A percentile compares a stretch with the other conserved stretches of the same genome.
Conservation (phyloP, 306 rosid genomes). For the Quercus gilva region DNA sequence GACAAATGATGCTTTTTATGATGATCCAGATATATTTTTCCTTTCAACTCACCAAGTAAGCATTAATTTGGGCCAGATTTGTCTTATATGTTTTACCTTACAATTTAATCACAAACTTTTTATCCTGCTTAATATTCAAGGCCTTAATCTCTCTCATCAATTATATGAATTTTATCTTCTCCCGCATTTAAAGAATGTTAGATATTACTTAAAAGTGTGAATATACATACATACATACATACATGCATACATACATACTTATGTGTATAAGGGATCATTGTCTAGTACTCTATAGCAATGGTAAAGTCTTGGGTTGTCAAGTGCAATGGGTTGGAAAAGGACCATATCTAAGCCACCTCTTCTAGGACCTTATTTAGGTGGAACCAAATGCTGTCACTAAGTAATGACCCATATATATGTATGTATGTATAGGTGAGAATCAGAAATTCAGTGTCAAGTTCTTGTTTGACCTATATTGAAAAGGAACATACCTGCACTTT, state of each 20-base stretch:
- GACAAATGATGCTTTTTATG: constrained; percentile 87
- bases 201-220: not conserved
- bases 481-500: not conserved
- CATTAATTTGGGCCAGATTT: constrained; percentile 13
- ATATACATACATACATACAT: too few relatives aligned
- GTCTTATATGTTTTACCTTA: not conserved
- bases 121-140: not conserved
- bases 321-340: too few relatives aligned
- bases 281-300: too few relatives aligned
- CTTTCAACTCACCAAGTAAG: constrained; percentile 97
- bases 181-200: not conserved
- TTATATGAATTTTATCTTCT: not conserved
- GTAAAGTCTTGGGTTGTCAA: too few relatives aligned
- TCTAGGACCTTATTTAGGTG: not conserved
- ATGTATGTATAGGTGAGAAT: not conserved
- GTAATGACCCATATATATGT: not conserved
- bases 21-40: constrained; percentile 83
- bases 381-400: not conserved
- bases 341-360: not conserved
- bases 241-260: too few relatives aligned
- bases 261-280: too few relatives aligned
- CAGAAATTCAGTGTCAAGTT: not conserved
- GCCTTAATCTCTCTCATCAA: not conserved
- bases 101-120: constrained; percentile 4
- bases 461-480: not conserved